Evolutionary conservation across 192 early-diverging fungal species (phyloP).

Genomic region (Podila epicladia): DNA sequence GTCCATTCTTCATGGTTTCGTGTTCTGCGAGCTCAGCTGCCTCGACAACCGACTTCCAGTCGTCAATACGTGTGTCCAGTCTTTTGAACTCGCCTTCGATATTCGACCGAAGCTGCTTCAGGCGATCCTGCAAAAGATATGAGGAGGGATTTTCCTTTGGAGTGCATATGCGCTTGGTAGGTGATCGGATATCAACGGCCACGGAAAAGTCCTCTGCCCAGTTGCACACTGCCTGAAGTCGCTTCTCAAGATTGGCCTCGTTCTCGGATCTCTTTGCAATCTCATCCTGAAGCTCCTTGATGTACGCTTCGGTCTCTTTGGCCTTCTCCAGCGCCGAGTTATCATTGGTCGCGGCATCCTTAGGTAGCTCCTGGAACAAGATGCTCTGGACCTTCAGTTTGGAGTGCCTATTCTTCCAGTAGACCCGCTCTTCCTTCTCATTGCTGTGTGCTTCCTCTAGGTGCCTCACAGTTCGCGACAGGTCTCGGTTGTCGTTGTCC

Average conservation of each 20-base stretch:
- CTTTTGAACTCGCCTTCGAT: conserved; percentile 30
- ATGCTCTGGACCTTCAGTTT: conserved; percentile 45
- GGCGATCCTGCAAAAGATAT: not conserved
- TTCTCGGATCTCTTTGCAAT: conserved; percentile 27
- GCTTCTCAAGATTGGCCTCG: not conserved
- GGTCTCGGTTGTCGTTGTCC: conserved; percentile 38
- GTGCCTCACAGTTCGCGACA: conserved; percentile 24
- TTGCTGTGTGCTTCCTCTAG: conserved; percentile 16
- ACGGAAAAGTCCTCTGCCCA: conserved; percentile 28
- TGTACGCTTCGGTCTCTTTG: conserved; percentile 22
- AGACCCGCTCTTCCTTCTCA: conserved; percentile 42
- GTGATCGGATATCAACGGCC: not conserved
- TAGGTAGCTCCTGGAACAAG: conserved; percentile 2
- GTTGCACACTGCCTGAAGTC: conserved; percentile 3
- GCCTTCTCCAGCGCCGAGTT: conserved; percentile 2
- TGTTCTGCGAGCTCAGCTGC: conserved; percentile 11
- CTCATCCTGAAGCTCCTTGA: conserved; percentile 37
- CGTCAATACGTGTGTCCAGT: conserved; percentile 1
- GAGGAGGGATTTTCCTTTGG: not conserved
- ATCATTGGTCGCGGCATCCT: not conserved
- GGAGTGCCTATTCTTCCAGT: conserved; percentile 37
- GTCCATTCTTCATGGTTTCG: not conserved
- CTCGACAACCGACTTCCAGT: conserved; percentile 4
- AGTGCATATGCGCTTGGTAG: not conserved
- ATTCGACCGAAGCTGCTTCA: conserved; percentile 12